Conservation (phyloP, 1,139 yeast species). For the Yamadazyma jaroonii region DNA sequence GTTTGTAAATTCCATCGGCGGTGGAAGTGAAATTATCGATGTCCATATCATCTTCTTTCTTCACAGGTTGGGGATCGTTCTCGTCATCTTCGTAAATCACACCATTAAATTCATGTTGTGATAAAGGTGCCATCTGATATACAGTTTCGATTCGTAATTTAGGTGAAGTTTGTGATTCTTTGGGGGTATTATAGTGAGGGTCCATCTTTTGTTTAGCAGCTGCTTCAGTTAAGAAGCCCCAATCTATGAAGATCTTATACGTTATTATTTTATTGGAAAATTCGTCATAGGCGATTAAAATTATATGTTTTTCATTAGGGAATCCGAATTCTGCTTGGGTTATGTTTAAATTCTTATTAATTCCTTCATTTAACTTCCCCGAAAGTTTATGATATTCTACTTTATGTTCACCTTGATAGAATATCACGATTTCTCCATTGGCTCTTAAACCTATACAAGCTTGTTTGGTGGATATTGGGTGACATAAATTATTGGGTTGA, state of each 20-base stretch:
- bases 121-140: conserved; percentile 29
- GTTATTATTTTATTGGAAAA: conserved; percentile 40
- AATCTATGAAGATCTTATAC: conserved; percentile 50
- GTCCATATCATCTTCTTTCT: conserved; percentile 11
- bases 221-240: conserved; percentile 57
- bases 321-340: conserved; percentile 62
- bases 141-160: conserved; percentile 21
- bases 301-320: conserved; percentile 36
- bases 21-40: conserved; percentile 7
- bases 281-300: conserved; percentile 48
- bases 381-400: conserved; percentile 50
- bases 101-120: conserved; percentile 14
- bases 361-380: conserved; percentile 16
- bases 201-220: conserved; percentile 47
- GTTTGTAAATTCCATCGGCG: conserved; percentile 11
- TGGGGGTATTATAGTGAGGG: conserved; percentile 54
- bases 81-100: conserved; percentile 19
- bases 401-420: conserved; percentile 62
- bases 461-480: conserved; percentile 67
- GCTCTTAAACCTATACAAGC: conserved; percentile 68
- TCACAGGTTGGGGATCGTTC: conserved; percentile 6
- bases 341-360: conserved; percentile 19
- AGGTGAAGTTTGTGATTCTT: conserved; percentile 29
- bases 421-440: conserved; percentile 58
- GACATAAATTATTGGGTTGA: conserved; percentile 61